Conservation (phyloP, 169 alveolate species). For the Plasmodium reichenowi region DNA sequence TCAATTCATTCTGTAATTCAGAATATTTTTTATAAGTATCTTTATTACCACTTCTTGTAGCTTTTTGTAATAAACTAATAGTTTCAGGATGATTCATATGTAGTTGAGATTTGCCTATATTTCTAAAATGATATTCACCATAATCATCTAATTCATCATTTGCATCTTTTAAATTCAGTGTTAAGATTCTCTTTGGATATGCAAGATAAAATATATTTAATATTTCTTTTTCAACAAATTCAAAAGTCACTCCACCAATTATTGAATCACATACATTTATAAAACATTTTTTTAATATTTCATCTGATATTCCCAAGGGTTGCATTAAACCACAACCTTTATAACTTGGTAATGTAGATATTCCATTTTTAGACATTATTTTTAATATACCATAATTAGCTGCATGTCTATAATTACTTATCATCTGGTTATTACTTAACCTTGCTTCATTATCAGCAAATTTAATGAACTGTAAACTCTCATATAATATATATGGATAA, state of each 20-base stretch:
- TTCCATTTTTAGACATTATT: conserved; percentile 87
- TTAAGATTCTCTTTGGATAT: conserved; percentile 76
- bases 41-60: conserved; percentile 77
- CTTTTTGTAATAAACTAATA: conserved; percentile 82
- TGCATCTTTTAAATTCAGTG: conserved; percentile 79
- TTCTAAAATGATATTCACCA: conserved; percentile 84
- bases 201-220: conserved; percentile 76
- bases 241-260: conserved; percentile 76
- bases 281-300: conserved; percentile 74
- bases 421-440: conserved; percentile 60
- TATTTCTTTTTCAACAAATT: conserved; percentile 74
- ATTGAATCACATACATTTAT: conserved; percentile 74
- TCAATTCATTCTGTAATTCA: conserved; percentile 77
- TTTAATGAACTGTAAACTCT: conserved; percentile 68
- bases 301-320: conserved; percentile 79
- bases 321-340: conserved; percentile 84
- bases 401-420: conserved; percentile 77
- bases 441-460: conserved; percentile 71
- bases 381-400: conserved; percentile 77
- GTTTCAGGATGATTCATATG: conserved; percentile 86
- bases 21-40: conserved; percentile 78
- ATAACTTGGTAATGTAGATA: conserved; percentile 83
- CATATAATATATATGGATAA: conserved; percentile 83
- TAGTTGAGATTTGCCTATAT: conserved; percentile 79
- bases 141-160: conserved; percentile 79